Conservation (phyloP, 352 stramenopile species). For the Pythium volutum region DNA sequence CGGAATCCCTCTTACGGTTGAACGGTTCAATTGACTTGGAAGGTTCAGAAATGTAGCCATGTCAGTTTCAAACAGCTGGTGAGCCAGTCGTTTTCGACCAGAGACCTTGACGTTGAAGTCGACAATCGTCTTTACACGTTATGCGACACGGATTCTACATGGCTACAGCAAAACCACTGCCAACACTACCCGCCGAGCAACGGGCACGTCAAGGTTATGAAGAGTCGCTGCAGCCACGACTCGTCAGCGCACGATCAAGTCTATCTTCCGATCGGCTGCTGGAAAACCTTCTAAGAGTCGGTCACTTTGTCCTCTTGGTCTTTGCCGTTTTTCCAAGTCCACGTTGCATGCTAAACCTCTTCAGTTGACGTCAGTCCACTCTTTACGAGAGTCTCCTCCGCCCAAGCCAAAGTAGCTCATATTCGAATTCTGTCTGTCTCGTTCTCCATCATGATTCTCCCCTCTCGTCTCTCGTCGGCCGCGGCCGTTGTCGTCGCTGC, state of each 20-base stretch:
- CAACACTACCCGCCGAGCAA: neutral
- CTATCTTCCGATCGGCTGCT: neutral
- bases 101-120: neutral
- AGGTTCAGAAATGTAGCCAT: slow-evolving; percentile 10
- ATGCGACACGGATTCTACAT: neutral
- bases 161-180: neutral
- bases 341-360: too few relatives aligned
- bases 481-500: neutral
- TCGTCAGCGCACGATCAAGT: slow-evolving; percentile 5
- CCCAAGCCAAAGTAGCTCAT: neutral
- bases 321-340: neutral
- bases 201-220: neutral
- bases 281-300: neutral
- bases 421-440: slow-evolving; percentile 4
- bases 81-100: neutral
- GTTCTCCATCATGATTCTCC: slow-evolving; percentile 1
- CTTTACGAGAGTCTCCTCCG: neutral
- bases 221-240: neutral
- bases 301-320: neutral
- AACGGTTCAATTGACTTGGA: too few relatives aligned
- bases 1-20: too few relatives aligned
- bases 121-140: neutral
- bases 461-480: neutral
- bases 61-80: neutral
- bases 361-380: too few relatives aligned